Conservation (phyloP, 2,329 filamentous ascomycete genomes). For the Colletotrichum graminicola region DNA sequence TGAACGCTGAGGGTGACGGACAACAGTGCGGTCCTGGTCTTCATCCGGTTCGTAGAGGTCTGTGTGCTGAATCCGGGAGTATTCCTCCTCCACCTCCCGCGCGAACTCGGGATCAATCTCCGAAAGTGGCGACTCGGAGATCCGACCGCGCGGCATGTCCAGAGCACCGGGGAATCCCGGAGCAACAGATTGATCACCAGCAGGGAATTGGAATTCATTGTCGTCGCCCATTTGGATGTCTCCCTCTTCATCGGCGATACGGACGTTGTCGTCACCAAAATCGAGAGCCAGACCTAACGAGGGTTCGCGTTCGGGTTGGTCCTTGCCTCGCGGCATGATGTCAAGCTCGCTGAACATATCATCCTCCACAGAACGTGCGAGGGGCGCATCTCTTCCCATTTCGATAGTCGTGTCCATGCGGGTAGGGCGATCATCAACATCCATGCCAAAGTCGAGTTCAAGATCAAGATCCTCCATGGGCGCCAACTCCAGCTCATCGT, state of each 20-base stretch:
- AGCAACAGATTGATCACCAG: conserved; percentile 69
- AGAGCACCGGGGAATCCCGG: conserved; percentile 60
- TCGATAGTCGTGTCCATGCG: conserved; percentile 77
- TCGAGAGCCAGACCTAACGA: conserved; percentile 67
- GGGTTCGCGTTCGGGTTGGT: conserved; percentile 66
- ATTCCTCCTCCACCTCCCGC: conserved; percentile 70
- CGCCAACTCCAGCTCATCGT: conserved; percentile 68
- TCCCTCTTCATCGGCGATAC: conserved; percentile 73
- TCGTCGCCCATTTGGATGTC: conserved; percentile 72
- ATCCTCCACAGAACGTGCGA: conserved; percentile 74
- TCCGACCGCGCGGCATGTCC: conserved; percentile 67
- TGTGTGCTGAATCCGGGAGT: conserved; percentile 62
- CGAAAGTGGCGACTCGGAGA: conserved; percentile 78
- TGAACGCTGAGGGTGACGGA: conserved; percentile 77
- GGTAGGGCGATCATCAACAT: conserved; percentile 73
- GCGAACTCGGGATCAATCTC: conserved; percentile 75
- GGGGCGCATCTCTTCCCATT: conserved; percentile 87
- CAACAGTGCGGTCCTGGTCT: conserved; percentile 68
- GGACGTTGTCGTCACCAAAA: conserved; percentile 66
- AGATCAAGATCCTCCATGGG: conserved; percentile 77
- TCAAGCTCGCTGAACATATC: conserved; percentile 77
- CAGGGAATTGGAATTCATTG: conserved; percentile 71
- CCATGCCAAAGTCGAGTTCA: conserved; percentile 80
- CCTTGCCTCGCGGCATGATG: conserved; percentile 68
- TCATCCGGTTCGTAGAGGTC: conserved; percentile 73